Conservation (phyloP, 208 protist genomes). For the Crithidia bombi region DNA sequence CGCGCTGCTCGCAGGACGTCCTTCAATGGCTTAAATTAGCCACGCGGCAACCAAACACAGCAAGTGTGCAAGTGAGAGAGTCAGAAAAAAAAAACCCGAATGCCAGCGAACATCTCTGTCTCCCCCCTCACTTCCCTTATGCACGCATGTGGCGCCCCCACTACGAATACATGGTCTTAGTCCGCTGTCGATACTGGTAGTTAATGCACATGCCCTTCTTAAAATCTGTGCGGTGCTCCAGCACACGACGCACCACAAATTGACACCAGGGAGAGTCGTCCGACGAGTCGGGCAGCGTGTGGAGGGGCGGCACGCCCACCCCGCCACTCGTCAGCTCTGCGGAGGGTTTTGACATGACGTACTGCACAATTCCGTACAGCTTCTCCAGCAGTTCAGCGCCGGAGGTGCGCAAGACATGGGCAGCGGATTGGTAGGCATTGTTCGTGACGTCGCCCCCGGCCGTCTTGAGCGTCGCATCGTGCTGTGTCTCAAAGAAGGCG, state of each 20-base stretch:
- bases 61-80: neutral
- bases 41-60: neutral
- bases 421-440: constrained; percentile 5
- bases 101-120: too few species aligned
- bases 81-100: constrained; percentile 1
- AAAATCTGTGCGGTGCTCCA: constrained; percentile 52
- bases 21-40: neutral
- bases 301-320: constrained; percentile 57
- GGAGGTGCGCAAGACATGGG: constrained; percentile 6
- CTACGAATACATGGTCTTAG: constrained; percentile 10
- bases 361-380: constrained; percentile 55
- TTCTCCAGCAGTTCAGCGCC: constrained; percentile 38
- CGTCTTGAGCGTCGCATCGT: neutral
- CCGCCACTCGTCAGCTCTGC: constrained; percentile 46
- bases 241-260: constrained; percentile 56
- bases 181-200: constrained; percentile 17
- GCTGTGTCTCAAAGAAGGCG: constrained; percentile 33
- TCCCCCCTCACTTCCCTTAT: too few species aligned
- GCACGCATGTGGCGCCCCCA: too few species aligned
- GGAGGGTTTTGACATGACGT: constrained; percentile 62
- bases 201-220: constrained; percentile 34
- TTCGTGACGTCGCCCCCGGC: neutral
- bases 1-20: too few species aligned
- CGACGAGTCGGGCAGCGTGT: constrained; percentile 47
- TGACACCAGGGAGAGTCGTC: constrained; percentile 71